phyloP scores from a whole-genome alignment of 495 filamentous ascomycete genomes.

The Astrothelium macrocarpum region DNA sequence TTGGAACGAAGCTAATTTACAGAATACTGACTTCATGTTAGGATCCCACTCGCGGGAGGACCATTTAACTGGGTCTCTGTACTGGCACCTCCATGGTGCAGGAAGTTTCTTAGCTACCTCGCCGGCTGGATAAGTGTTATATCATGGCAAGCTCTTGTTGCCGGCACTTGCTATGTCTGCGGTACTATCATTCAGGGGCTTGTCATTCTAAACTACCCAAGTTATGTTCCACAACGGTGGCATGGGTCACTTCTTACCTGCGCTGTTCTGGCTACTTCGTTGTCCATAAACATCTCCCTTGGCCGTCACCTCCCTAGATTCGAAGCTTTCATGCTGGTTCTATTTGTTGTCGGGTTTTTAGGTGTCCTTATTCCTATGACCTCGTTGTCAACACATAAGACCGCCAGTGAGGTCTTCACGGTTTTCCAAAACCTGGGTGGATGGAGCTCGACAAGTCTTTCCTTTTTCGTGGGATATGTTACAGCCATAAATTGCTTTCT shows the following conservation, averaged over 20 bases:
- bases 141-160: constrained; percentile 25
- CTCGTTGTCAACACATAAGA: background rate
- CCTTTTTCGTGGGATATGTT: constrained; percentile 12
- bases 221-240: constrained; percentile 13
- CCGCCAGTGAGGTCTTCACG: constrained; percentile 2
- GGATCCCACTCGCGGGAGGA: constrained; percentile 14
- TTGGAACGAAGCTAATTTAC: too few relatives aligned
- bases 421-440: background rate
- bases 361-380: constrained; percentile 12
- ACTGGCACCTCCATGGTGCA: constrained; percentile 10
- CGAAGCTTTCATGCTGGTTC: constrained; percentile 12
- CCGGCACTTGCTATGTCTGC: constrained; percentile 6
- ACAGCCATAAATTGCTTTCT: constrained; percentile 14
- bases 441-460: constrained; percentile 10
- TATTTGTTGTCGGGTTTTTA: constrained; percentile 18
- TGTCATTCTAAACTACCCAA: constrained; percentile 13
- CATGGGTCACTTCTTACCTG: constrained; percentile 16
- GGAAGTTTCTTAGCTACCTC: constrained; percentile 18
- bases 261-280: constrained; percentile 8
- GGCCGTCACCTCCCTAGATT: constrained; percentile 13
- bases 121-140: constrained; percentile 31
- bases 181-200: constrained; percentile 10
- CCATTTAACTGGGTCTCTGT: constrained; percentile 16
- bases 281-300: constrained; percentile 14
- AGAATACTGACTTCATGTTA: too few relatives aligned